phyloP scores from a whole-genome alignment of 1,139 yeast genomes.

The Magnusiomyces sp. region DNA sequence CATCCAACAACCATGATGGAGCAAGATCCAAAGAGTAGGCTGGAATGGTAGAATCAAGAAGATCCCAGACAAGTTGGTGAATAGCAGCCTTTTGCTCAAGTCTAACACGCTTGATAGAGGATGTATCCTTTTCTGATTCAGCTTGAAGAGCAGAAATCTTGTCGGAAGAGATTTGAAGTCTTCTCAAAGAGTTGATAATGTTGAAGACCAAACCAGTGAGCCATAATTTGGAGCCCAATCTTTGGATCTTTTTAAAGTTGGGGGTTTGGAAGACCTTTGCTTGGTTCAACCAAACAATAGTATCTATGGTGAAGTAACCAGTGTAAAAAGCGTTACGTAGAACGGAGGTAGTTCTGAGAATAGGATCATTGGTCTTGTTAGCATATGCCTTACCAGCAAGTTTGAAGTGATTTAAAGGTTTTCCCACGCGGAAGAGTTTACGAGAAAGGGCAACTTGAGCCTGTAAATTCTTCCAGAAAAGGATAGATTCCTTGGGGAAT shows the following conservation, averaged over 20 bases:
- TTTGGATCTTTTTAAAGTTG: slow-evolving; percentile 26
- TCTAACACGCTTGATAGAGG: slow-evolving; percentile 33
- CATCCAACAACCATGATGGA: slow-evolving; percentile 39
- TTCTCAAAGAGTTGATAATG: slow-evolving; percentile 48
- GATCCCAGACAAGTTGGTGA: slow-evolving; percentile 71
- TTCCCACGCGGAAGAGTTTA: slow-evolving; percentile 77
- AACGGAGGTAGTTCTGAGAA: slow-evolving; percentile 50
- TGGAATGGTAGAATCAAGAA: slow-evolving; percentile 69
- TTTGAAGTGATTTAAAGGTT: slow-evolving; percentile 69
- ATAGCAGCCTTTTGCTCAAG: slow-evolving; percentile 40
- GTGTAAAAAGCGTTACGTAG: slow-evolving; percentile 66
- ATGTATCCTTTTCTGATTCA: slow-evolving; percentile 32
- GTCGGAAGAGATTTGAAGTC: slow-evolving; percentile 34
- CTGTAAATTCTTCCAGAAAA: slow-evolving; percentile 46
- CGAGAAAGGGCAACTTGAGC: slow-evolving; percentile 60
- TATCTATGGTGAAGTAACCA: slow-evolving; percentile 67
- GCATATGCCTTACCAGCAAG: slow-evolving; percentile 61
- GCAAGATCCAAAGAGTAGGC: slow-evolving; percentile 56
- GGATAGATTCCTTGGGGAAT: slow-evolving; percentile 42
- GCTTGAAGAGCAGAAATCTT: slow-evolving; percentile 30
- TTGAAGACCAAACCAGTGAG: slow-evolving; percentile 61
- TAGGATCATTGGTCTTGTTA: slow-evolving; percentile 63
- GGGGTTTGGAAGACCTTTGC: slow-evolving; percentile 28
- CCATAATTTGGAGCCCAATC: slow-evolving; percentile 58
- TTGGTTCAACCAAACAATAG: slow-evolving; percentile 58